phyloP scores from a whole-genome alignment of 1,139 yeast species.

The Meyerozyma carpophila region DNA sequence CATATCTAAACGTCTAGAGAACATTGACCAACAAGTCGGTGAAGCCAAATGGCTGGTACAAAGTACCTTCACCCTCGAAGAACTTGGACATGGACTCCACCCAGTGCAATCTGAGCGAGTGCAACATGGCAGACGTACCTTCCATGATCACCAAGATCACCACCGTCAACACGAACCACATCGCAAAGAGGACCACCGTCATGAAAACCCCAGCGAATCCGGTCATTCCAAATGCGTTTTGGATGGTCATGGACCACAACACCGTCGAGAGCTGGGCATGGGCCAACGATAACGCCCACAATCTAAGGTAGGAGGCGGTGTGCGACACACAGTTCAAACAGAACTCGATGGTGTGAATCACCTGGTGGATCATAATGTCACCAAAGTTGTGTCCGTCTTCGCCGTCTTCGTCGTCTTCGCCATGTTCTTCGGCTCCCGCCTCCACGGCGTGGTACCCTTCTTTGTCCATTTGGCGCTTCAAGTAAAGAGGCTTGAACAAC shows the following conservation, averaged over 20 bases:
- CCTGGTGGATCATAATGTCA: conserved; percentile 74
- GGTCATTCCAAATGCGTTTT: conserved; percentile 46
- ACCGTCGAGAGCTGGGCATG: conserved; percentile 75
- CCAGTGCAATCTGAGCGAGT: conserved; percentile 81
- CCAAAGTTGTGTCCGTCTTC: conserved; percentile 61
- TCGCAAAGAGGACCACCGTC: conserved; percentile 60
- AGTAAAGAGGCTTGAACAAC: conserved; percentile 53
- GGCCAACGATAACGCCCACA: conserved; percentile 77
- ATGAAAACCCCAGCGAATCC: conserved; percentile 46
- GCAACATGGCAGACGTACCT: conserved; percentile 86
- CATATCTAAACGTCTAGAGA: conserved; percentile 12
- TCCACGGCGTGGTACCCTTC: conserved; percentile 20
- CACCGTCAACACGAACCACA: conserved; percentile 76
- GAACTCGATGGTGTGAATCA: conserved; percentile 74
- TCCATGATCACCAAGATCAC: conserved; percentile 76
- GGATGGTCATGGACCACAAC: conserved; percentile 75
- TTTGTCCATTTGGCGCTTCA: conserved; percentile 35
- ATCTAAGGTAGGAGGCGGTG: conserved; percentile 71
- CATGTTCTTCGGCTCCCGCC: conserved; percentile 13
- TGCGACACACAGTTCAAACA: conserved; percentile 76
- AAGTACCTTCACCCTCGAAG: conserved; percentile 76
- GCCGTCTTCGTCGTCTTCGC: conserved; percentile 44
- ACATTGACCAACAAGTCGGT: conserved; percentile 27
- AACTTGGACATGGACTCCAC: conserved; percentile 84
- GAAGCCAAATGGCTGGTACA: conserved; percentile 67